phyloP scores from a whole-genome alignment of 345 rosid genomes.

The Erucastrum elatum region DNA sequence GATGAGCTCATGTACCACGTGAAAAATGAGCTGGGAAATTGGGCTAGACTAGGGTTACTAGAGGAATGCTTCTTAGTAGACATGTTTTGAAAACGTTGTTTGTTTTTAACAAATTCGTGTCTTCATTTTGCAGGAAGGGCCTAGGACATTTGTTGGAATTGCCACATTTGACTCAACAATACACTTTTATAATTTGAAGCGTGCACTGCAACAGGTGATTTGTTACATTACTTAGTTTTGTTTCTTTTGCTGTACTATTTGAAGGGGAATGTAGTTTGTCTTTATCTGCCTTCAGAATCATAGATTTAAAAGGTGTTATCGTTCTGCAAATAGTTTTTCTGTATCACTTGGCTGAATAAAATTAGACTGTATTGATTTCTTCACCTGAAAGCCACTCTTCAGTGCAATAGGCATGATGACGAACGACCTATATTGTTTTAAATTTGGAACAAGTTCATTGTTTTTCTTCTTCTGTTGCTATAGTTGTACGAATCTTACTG shows the following conservation, averaged over 20 bases:
- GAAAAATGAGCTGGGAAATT: neutral
- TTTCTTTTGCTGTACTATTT: slow-evolving; percentile 8
- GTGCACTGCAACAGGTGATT: slow-evolving; percentile 89
- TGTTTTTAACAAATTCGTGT: slow-evolving; percentile 7
- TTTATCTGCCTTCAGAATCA: slow-evolving; percentile 15
- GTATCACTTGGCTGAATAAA: neutral
- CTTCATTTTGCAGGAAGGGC: slow-evolving; percentile 80
- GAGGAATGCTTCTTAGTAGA: slow-evolving; percentile 4
- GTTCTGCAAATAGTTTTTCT: slow-evolving; percentile 8
- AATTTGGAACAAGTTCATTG: neutral
- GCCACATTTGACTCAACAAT: slow-evolving; percentile 97
- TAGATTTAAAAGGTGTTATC: slow-evolving; percentile 9
- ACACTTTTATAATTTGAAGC: slow-evolving; percentile 92
- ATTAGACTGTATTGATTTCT: neutral
- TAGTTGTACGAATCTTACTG: neutral
- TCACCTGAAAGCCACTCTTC: slow-evolving; percentile 6
- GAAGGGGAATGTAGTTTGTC: neutral
- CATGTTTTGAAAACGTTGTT: neutral
- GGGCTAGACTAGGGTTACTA: slow-evolving; percentile 15
- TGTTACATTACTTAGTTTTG: neutral
- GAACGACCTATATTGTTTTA: neutral
- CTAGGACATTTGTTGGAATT: slow-evolving; percentile 92
- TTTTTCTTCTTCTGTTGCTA: neutral
- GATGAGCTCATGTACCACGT: neutral
- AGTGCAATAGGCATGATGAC: neutral